phyloP scores from a whole-genome alignment of 495 filamentous ascomycete genomes.

The Neurospora discreta region DNA sequence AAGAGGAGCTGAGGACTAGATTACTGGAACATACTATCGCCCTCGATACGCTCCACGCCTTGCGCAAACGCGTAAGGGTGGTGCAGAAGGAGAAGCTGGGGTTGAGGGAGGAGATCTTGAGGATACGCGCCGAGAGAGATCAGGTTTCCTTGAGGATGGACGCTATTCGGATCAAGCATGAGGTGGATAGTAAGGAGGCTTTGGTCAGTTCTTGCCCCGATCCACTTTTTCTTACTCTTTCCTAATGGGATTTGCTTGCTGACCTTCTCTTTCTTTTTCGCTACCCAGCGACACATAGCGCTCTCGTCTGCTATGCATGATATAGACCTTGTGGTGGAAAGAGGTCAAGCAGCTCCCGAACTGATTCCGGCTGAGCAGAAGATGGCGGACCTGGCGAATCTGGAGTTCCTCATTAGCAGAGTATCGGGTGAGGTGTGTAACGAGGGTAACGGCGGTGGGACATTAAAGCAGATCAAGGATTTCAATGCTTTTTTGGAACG shows the following conservation, averaged over 20 bases:
- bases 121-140: slow-evolving; percentile 52
- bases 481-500: slow-evolving; percentile 48
- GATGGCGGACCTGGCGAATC: slow-evolving; percentile 29
- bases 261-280: slow-evolving; percentile 7
- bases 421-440: slow-evolving; percentile 35
- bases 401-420: slow-evolving; percentile 38
- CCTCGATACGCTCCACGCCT: slow-evolving; percentile 53
- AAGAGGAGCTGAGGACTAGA: slow-evolving; percentile 52
- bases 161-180: slow-evolving; percentile 50
- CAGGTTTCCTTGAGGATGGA: slow-evolving; percentile 59
- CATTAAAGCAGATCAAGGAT: slow-evolving; percentile 40
- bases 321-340: slow-evolving; percentile 42
- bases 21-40: slow-evolving; percentile 48
- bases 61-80: slow-evolving; percentile 50
- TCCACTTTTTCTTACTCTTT: not conserved
- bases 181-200: slow-evolving; percentile 35
- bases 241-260: not conserved
- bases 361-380: slow-evolving; percentile 27
- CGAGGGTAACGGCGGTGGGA: slow-evolving; percentile 33
- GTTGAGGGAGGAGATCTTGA: slow-evolving; percentile 53
- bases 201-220: slow-evolving; percentile 22
- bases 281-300: slow-evolving; percentile 30
- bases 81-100: slow-evolving; percentile 53
- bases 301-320: slow-evolving; percentile 44
- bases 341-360: slow-evolving; percentile 29